Base-by-base conservation (phyloP, 768 basidiomycete species). In the Hygrocybe punicea region DNA sequence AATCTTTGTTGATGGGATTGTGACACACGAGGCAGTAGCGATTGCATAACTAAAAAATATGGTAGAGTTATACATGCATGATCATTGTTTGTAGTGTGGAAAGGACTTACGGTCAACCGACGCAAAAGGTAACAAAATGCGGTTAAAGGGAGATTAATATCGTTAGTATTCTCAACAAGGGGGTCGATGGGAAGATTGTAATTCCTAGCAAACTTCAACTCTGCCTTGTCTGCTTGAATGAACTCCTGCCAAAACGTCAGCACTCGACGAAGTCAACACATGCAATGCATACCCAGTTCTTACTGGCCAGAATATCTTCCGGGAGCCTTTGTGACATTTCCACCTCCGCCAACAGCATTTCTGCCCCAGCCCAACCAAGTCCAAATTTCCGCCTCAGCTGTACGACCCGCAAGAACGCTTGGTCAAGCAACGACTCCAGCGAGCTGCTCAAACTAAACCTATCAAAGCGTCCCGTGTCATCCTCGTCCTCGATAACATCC, bases 11-110 rank as follows among this genome's bases (percentile, higher is more conserved):
- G 29, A 86, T 73, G 58, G 77, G 79, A 60, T 81, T 81, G 63
- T 87, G 86, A 69, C 88, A 89, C n/a, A 87, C 84, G n/a, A 86
- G 75, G 61, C 88, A 90, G 68, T 82, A 87, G 19, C 81, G 76
- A 0, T 84, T 81, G 61, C 85, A 89, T 19, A 89, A 74, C 84
- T 87, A 58, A 37, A 10, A 14, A 21, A 40, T n/a, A n/a, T n/a
- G n/a, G n/a, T n/a, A n/a, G 21, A 25, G 29, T 34, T 10, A 7
- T 24, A 25, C 25, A 47, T 14, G 11, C 13, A 33, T 14, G 37
- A 19, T 16, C 17, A 29, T 4, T 11, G 42, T 10, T 9, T 25
- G 7, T 6, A 45, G 52, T 25, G 36, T 23, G 39, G 47, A 48
- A 40, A 29, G 8, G 29, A 55, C 46, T 49, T 36, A 85, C 85